Percentiles rank a stretch among this genome's conserved stretches.
Conservation (phyloP, 2,329 filamentous ascomycete genomes). For the Pseudomassariella vexata region DNA sequence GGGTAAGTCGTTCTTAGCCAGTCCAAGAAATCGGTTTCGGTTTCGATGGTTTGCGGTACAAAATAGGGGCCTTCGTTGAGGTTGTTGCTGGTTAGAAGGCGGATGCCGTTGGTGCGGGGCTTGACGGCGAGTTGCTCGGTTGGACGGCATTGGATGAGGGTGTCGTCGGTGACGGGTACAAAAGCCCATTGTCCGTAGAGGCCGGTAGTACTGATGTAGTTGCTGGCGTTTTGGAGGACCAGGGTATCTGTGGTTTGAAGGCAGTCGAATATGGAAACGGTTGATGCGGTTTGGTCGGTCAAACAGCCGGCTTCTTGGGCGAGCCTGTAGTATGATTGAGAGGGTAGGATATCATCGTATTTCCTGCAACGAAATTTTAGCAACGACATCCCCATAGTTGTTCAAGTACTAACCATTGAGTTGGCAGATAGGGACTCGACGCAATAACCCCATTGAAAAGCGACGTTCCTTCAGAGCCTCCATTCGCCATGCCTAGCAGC, state of each 20-base stretch:
- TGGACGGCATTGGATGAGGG: constrained; percentile 24
- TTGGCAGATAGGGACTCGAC: constrained; percentile 44
- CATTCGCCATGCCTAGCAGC: constrained; percentile 41
- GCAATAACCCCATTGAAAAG: constrained; percentile 40
- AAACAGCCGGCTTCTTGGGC: constrained; percentile 26
- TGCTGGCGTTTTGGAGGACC: constrained; percentile 29
- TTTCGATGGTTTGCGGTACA: constrained; percentile 28
- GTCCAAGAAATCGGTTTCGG: constrained; percentile 19
- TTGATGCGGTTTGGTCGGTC: constrained; percentile 9
- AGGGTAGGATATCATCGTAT: constrained; percentile 24
- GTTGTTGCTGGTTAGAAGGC: constrained; percentile 27
- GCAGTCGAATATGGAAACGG: constrained; percentile 26
- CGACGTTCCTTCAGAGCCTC: constrained; percentile 30
- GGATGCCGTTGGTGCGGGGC: constrained; percentile 25
- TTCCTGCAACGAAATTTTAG: constrained; percentile 9
- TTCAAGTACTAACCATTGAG: constrained; percentile 35
- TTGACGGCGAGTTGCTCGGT: constrained; percentile 18
- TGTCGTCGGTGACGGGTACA: constrained; percentile 30
- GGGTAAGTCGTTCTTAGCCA: constrained; percentile 29
- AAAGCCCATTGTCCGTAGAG: constrained; percentile 28
- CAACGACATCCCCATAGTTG: neutral
- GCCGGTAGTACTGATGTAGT: constrained; percentile 18
- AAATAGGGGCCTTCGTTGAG: constrained; percentile 32
- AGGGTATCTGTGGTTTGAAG: constrained; percentile 25
- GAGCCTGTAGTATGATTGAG: constrained; percentile 26